Base-by-base conservation (phyloP, 345 rosid genomes). In the Carallia pectinifolia region DNA sequence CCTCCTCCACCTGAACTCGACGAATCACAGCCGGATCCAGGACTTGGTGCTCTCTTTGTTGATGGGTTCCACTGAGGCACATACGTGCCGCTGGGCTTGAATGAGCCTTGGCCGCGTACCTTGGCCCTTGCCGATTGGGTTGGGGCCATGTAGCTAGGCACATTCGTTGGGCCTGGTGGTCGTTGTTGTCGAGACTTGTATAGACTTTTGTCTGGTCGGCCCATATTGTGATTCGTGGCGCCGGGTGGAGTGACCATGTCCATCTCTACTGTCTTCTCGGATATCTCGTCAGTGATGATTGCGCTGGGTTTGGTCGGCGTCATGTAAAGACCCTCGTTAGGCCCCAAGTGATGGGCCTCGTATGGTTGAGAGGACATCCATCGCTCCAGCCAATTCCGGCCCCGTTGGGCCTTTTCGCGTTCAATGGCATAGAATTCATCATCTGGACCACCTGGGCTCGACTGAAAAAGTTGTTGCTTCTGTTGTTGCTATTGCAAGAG, bases 81-180 rank as follows among this genome's bases (percentile, higher is more conserved):
- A 30, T 29, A 33, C 0, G 89, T 77, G 71, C 86, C 82, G 17
- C 79, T 78, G 40, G 72, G 93, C 78, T 77, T 84, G 18, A 53
- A 47, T 1, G 77, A 38, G 50, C 81, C 83, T 44, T 82, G 89
- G 63, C 71, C 53, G 39, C 98, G 84, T 10, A 72, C 83, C 86
- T 90, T 95, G 65, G 99, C 98, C 76, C 86, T 92, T 27, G 98
- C 96, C 1, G 98, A 95, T 53, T 89, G 83, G 16, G 98, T 95
- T 16, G 88, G 85, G 54, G 90, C 87, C 99, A 96, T 92, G 77
- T 89, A 92, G 73, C 99, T 96, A 0, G 98, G 98, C 27, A 82
- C 69, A 52, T 74, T 77, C 54, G 59, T 70, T 2, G 78, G 80
- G 40, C 80, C 70, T 34, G 82, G 33, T 30, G 79, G 82, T n/a